Evolutionary conservation across 108 stramenopile genomes (phyloP).

Genomic region (Cyclotella atomus): DNA sequence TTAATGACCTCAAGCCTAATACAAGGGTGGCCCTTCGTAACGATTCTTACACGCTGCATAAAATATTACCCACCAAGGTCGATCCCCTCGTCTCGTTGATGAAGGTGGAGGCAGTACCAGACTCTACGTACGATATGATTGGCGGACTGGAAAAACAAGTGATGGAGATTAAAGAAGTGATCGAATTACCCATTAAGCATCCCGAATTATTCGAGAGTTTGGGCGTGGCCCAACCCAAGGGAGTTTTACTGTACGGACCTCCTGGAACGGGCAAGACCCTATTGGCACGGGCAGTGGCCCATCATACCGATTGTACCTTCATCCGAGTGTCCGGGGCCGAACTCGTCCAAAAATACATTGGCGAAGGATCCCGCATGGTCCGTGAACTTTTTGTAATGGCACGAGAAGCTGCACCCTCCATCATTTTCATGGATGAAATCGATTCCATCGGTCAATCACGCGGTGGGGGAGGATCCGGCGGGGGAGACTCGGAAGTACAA

Average conservation of each 20-base stretch:
- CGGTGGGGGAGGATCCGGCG: slow-evolving; percentile 78
- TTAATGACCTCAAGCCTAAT: slow-evolving; percentile 96
- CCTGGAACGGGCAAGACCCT: slow-evolving; percentile 99
- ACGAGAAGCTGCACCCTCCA: slow-evolving; percentile 97
- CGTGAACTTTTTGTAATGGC: slow-evolving; percentile 99
- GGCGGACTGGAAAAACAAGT: slow-evolving; percentile 99
- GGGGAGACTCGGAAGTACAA: slow-evolving; percentile 98
- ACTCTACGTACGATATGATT: slow-evolving; percentile 99
- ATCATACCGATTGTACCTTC: slow-evolving; percentile 99
- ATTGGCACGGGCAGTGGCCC: slow-evolving; percentile 98
- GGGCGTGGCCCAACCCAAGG: slow-evolving; percentile 99
- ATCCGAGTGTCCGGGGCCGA: slow-evolving; percentile 99
- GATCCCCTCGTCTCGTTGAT: slow-evolving; percentile 98
- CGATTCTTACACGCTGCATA: slow-evolving; percentile 98
- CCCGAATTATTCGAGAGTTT: slow-evolving; percentile 98
- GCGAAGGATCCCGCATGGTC: slow-evolving; percentile 99
- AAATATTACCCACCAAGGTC: slow-evolving; percentile 99
- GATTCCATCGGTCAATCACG: slow-evolving; percentile 96
- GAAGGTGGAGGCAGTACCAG: slow-evolving; percentile 99
- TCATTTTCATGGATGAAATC: slow-evolving; percentile 99
- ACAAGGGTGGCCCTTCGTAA: slow-evolving; percentile 98
- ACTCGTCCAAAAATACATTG: slow-evolving; percentile 99
- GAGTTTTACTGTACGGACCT: slow-evolving; percentile 98
- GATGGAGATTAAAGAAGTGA: slow-evolving; percentile 99
- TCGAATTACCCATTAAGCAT: slow-evolving; percentile 99